Evolutionary conservation across 2,329 filamentous ascomycete species (phyloP).

Genomic region (Sporothrix globosa): DNA sequence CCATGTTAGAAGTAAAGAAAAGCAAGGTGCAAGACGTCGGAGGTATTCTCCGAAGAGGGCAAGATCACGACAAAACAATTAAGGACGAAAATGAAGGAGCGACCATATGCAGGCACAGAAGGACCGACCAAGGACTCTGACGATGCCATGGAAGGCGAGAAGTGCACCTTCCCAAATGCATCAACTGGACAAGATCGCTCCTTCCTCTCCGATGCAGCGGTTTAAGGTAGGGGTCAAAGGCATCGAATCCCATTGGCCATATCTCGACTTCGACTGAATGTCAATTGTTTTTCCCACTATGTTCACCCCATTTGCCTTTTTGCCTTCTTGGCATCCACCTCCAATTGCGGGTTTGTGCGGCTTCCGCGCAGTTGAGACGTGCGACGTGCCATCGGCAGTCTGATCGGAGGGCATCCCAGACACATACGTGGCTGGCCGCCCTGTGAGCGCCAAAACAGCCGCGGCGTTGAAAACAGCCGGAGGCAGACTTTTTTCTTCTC

Average conservation of each 20-base stretch:
- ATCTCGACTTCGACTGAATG: not conserved
- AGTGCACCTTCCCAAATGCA: not conserved
- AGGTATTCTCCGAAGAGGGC: slow-evolving; percentile 37
- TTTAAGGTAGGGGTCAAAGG: not conserved
- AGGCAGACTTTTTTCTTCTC: slow-evolving; percentile 16
- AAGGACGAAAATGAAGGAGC: slow-evolving; percentile 10
- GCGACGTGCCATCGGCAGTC: slow-evolving; percentile 42
- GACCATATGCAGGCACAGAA: slow-evolving; percentile 4
- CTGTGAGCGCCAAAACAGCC: not conserved
- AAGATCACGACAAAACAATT: not conserved
- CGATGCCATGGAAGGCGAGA: not conserved
- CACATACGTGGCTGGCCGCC: not conserved
- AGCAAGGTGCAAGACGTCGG: slow-evolving; percentile 31
- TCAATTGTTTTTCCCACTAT: not conserved
- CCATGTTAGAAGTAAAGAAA: slow-evolving; percentile 23
- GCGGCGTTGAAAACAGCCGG: slow-evolving; percentile 21
- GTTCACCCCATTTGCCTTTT: not conserved
- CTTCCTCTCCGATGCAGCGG: slow-evolving; percentile 22
- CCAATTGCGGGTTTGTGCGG: slow-evolving; percentile 34
- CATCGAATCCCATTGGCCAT: slow-evolving; percentile 9
- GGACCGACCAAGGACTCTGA: not conserved
- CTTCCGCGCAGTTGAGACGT: slow-evolving; percentile 40
- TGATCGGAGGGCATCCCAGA: slow-evolving; percentile 38
- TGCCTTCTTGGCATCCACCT: not conserved
- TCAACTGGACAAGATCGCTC: slow-evolving; percentile 6